Percentiles rank a stretch among this genome's conserved stretches.
phyloP scores from a whole-genome alignment of 2,329 filamentous ascomycete genomes.

The Gaeumannomyces sp. region DNA sequence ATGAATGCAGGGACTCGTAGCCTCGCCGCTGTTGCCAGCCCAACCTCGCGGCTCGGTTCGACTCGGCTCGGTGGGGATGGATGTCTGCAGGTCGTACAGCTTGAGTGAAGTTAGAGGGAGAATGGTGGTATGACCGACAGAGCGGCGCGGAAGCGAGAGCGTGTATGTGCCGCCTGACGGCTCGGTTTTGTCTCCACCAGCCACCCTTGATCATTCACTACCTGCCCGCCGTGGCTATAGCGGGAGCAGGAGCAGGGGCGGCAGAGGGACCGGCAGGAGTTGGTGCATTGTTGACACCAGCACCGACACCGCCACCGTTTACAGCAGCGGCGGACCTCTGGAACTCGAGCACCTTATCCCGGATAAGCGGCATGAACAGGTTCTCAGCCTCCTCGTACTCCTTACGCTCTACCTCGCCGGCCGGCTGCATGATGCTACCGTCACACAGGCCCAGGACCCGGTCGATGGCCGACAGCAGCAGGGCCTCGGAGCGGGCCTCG shows the following conservation, averaged over 20 bases:
- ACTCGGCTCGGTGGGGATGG: background rate
- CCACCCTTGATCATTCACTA: background rate
- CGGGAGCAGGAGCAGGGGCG: background rate
- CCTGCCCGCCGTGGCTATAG: background rate
- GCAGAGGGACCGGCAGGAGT: background rate
- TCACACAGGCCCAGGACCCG: slow-evolving; percentile 42
- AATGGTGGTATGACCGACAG: background rate
- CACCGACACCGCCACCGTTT: background rate
- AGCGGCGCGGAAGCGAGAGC: background rate
- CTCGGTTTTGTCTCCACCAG: background rate
- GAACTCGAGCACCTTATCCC: slow-evolving; percentile 19
- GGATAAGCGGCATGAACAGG: slow-evolving; percentile 23
- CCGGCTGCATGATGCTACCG: slow-evolving; percentile 28
- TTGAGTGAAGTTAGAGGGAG: background rate
- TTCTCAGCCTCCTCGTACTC: slow-evolving; percentile 26
- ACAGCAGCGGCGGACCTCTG: slow-evolving; percentile 14
- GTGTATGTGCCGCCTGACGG: background rate
- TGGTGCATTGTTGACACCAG: background rate
- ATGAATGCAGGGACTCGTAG: too few species aligned
- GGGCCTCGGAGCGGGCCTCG: slow-evolving; percentile 35
- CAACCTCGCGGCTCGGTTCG: background rate
- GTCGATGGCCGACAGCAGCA: slow-evolving; percentile 45
- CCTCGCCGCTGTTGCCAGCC: background rate
- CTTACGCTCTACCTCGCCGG: slow-evolving; percentile 20
- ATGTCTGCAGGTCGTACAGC: background rate